Percentiles rank a stretch among this genome's conserved stretches.
phyloP scores from a whole-genome alignment of 257 asterid species.

The Buddleja alternifolia region DNA sequence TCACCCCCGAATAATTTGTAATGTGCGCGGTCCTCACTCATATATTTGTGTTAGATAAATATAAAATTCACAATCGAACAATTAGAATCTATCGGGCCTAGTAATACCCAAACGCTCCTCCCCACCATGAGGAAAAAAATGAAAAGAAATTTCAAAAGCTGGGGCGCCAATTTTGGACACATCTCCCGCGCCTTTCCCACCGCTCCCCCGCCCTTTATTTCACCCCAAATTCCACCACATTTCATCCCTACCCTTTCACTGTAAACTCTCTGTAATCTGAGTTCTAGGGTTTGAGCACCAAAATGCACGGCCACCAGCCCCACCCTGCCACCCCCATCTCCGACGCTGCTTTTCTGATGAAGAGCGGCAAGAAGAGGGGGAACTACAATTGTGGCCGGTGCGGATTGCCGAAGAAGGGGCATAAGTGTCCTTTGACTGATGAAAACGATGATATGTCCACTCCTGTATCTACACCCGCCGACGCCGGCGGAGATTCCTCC shows the following conservation, averaged over 20 bases:
- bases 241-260: background rate
- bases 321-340: constrained; percentile 80
- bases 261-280: too few species aligned
- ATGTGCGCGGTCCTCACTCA: too few species aligned
- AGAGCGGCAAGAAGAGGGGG: constrained; percentile 75
- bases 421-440: constrained; percentile 43
- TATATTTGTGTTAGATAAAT: too few species aligned
- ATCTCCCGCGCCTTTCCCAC: constrained; percentile 65
- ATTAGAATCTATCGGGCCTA: too few species aligned
- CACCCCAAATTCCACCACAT: constrained; percentile 20
- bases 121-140: too few species aligned
- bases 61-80: too few species aligned
- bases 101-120: constrained; percentile 33
- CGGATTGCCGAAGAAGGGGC: constrained; percentile 89
- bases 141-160: constrained; percentile 30
- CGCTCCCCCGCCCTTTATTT: constrained; percentile 57
- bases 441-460: constrained; percentile 27
- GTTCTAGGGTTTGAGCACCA: background rate
- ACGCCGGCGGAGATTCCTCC: constrained; percentile 35
- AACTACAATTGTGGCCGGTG: constrained; percentile 92
- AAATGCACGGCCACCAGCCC: constrained; percentile 69
- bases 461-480: constrained; percentile 40
- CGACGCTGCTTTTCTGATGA: constrained; percentile 48
- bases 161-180: constrained; percentile 66
- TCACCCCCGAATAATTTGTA: too few species aligned